A percentile compares a stretch with the other conserved stretches of the same genome.
These are phyloP conservation scores for Serendipita indica DNA, from an alignment of 768 basidiomycete genomes.

Conservation along the genomic window DNA sequence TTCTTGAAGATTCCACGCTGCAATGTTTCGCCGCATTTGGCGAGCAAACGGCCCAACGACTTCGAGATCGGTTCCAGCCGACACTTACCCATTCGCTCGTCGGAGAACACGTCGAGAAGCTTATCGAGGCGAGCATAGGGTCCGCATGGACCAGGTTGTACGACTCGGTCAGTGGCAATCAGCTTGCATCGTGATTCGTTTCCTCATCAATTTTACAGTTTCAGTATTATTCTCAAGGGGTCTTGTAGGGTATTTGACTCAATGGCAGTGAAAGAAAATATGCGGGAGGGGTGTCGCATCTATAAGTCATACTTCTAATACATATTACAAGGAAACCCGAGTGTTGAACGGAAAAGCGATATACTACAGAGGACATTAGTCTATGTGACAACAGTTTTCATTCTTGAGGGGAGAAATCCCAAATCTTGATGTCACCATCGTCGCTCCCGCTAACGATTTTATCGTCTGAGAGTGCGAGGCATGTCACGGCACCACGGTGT, in stretches of 20 bases:
- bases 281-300: background rate
- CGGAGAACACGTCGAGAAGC: conserved; percentile 74
- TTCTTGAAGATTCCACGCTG: conserved; percentile 55
- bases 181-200: background rate
- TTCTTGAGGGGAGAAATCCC: conserved; percentile 34
- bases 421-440: conserved; percentile 74
- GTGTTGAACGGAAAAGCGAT: background rate
- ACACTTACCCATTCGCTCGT: conserved; percentile 69
- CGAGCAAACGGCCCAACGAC: conserved; percentile 73
- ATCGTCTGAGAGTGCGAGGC: conserved; percentile 79
- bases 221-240: conserved; percentile 74
- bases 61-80: conserved; percentile 90
- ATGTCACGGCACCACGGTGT: conserved; percentile 88
- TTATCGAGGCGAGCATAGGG: conserved; percentile 81
- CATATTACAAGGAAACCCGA: background rate
- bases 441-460: conserved; percentile 95
- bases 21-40: conserved; percentile 87
- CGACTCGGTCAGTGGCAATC: conserved; percentile 57
- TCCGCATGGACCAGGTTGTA: conserved; percentile 93
- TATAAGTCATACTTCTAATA: background rate
- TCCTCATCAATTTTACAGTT: conserved; percentile 34
- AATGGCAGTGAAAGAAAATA: background rate
- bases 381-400: background rate
- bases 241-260: background rate
- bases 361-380: background rate